Conservation (phyloP, 2,329 filamentous ascomycete genomes). For the Venturia pyrina region DNA sequence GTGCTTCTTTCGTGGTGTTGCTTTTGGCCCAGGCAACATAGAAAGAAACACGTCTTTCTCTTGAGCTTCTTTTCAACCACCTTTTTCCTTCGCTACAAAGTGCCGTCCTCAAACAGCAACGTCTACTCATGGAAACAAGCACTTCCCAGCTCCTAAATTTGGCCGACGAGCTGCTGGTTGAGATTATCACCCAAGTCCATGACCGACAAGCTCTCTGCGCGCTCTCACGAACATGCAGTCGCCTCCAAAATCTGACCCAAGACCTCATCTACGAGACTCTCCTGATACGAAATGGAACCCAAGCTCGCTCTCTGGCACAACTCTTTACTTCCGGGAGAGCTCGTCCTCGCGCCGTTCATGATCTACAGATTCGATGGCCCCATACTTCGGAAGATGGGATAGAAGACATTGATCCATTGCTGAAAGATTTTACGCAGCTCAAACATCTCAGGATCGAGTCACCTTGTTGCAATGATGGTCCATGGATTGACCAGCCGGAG, state of each 20-base stretch:
- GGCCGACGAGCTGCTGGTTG: conserved; percentile 4
- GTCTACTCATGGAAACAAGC: background rate
- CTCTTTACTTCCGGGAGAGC: background rate
- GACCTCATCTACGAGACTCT: conserved; percentile 4
- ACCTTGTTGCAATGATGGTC: conserved; percentile 8
- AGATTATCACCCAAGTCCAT: background rate
- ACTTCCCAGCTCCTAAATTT: background rate
- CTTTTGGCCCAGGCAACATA: no score
- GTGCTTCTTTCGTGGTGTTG: no score
- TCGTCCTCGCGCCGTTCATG: background rate
- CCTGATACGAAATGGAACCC: background rate
- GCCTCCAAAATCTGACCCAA: conserved; percentile 2
- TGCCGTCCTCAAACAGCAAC: background rate
- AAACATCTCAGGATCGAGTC: conserved; percentile 7
- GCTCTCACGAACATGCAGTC: background rate
- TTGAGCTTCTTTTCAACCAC: no score
- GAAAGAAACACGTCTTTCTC: no score
- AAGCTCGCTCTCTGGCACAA: background rate
- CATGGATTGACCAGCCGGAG: background rate
- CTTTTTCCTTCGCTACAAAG: background rate
- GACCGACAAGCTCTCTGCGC: background rate
- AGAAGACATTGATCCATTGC: background rate
- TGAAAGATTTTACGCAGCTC: background rate
- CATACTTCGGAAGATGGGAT: background rate
- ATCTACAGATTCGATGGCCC: background rate